phyloP scores from a whole-genome alignment of 371 early-diverging fungal species.

The Mortierella sp. region DNA sequence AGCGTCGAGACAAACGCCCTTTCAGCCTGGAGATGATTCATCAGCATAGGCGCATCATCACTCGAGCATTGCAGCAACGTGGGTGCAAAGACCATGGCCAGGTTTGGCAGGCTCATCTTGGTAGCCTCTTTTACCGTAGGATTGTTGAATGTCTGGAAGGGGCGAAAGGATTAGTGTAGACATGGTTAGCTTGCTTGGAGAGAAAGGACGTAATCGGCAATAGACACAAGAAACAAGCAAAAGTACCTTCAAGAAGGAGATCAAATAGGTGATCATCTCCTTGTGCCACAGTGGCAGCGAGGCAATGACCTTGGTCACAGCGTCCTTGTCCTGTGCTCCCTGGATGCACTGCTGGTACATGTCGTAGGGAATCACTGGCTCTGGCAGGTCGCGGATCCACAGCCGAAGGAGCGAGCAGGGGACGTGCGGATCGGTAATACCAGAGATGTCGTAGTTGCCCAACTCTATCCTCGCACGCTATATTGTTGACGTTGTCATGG shows the following conservation, averaged over 20 bases:
- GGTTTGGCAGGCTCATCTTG: constrained; percentile 89
- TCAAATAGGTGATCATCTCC: constrained; percentile 82
- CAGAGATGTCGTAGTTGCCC: constrained; percentile 78
- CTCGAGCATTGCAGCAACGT: constrained; percentile 90
- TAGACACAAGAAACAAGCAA: background rate
- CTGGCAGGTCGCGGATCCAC: constrained; percentile 94
- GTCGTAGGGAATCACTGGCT: constrained; percentile 91
- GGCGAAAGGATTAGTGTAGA: background rate
- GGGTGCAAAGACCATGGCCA: constrained; percentile 98
- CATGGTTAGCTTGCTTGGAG: constrained; percentile 5
- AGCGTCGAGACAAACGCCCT: constrained; percentile 51
- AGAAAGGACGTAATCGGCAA: too few relatives aligned
- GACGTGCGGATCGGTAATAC: constrained; percentile 90
- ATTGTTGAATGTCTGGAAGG: constrained; percentile 76
- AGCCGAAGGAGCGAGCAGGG: constrained; percentile 93
- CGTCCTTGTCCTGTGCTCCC: constrained; percentile 65
- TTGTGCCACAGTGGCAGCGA: constrained; percentile 81
- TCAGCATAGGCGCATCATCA: constrained; percentile 51
- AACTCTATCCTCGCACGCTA: constrained; percentile 87
- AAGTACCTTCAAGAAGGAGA: constrained; percentile 83
- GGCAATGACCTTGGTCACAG: constrained; percentile 73
- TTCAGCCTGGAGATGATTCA: constrained; percentile 56
- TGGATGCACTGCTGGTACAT: constrained; percentile 81
- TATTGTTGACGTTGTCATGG: too few relatives aligned
- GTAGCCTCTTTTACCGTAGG: constrained; percentile 78